Conservation (phyloP, 2,329 filamentous ascomycete genomes). For the Cladosporium sphaerospermum region DNA sequence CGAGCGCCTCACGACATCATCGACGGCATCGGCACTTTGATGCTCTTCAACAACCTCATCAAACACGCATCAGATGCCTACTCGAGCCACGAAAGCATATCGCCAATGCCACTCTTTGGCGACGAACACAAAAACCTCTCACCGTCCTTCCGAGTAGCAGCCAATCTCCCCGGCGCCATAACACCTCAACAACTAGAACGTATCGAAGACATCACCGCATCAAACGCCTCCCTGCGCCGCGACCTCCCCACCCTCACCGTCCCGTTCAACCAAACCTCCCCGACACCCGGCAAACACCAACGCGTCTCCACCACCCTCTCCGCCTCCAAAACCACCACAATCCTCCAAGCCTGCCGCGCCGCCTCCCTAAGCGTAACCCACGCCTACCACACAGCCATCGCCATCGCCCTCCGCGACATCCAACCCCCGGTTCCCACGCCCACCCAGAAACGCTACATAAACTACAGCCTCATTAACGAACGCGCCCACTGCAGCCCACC, state of each 20-base stretch:
- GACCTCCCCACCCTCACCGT: background rate
- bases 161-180: background rate
- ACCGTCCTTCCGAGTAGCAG: slow-evolving; percentile 2
- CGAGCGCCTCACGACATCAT: slow-evolving; percentile 7
- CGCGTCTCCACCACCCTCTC: background rate
- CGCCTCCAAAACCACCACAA: background rate
- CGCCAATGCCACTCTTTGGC: background rate
- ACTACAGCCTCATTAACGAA: slow-evolving; percentile 9
- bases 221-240: background rate
- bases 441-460: slow-evolving; percentile 2
- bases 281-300: slow-evolving; percentile 3
- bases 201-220: background rate
- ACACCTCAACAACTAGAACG: background rate
- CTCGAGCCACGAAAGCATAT: background rate
- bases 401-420: slow-evolving; percentile 2
- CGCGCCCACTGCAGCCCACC: slow-evolving; percentile 1
- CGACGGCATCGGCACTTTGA: slow-evolving; percentile 4
- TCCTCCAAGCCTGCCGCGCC: background rate
- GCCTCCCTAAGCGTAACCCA: slow-evolving; percentile 7
- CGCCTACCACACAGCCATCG: slow-evolving; percentile 9
- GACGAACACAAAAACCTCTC: slow-evolving; percentile 1
- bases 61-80: background rate
- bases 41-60: slow-evolving; percentile 7
- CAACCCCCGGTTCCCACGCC: background rate
- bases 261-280: background rate